Base-by-base conservation (phyloP, 73 alveolate genomes). In the Durusdinium trenchii region DNA sequence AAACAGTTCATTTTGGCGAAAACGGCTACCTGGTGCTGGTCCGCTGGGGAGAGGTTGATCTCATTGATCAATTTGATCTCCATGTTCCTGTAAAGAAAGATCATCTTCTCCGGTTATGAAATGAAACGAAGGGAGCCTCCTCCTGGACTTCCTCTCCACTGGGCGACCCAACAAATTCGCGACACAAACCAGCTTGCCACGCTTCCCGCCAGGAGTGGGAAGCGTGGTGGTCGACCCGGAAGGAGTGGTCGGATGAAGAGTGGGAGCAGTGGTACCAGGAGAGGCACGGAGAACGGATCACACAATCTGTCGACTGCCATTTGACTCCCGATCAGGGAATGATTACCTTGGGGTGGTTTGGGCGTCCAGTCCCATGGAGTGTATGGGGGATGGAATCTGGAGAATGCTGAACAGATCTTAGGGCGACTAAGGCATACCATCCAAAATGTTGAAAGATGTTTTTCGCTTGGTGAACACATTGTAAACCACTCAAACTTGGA, bases 191-290 rank as follows among this genome's bases (percentile, higher is more conserved):
- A 57, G 23, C 69, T 12, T 16, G 69, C 12, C 23, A 12, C 32
- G 23, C 69, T 73, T 51, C 45, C 91, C 0, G 64, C 43, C 94
- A 48, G 94, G 75, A 51, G 40, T 84, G 76, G 75, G 51, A 84
- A 32, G 51, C 48, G 9, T 51, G 94, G 94, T 48, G 48, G n/a
- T 32, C 94, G 0, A 32, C 23, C 42, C 75, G 94, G 54, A 35
- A 91, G 78, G 76, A 67, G 5, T 91, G 98, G 90, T 69, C 89
- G 26, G 90, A 91, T 23, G 90, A 91, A 30, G 98, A 91, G 90
- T 91, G 98, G 98, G 98, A 91, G 60, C 90, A 69, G 50, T 91
- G 98, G 98, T 91, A 78, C 90, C 98, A 91, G 96, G 96, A 69
- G 50, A 36, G 89, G 84, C 18, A 48, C 23, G 4, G 1, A 23